Base-by-base conservation (phyloP, 371 early-diverging fungal species). In the Apophysomyces sp. region DNA sequence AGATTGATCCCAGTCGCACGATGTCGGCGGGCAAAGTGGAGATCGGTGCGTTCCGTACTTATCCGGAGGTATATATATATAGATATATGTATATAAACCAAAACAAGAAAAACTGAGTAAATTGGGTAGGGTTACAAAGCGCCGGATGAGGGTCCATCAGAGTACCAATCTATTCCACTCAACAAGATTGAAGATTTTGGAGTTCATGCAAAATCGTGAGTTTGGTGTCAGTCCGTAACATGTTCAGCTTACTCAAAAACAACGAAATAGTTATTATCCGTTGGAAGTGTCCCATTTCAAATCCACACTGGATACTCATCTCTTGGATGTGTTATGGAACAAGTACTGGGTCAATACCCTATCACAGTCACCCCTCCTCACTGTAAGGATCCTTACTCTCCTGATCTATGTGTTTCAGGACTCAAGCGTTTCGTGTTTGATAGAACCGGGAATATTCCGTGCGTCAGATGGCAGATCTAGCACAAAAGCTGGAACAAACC, bases 131-230 rank as follows among this genome's bases (percentile, higher is more conserved):
- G 86, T 7, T 92, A 92, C 77, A 92, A 87, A 77, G 81, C 91
- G 13, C 84, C 88, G 11, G 87, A 91, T 74, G 92, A 85, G 39
- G 84, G 83, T 8, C 85, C 83, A n/a, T 86, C 87, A 26, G 89
- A 88, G 68, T 89, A 87, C 67, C 89, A 91, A 62, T 85, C 86
- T 52, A 94, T 98, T 68, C 99, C 99, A 29, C 67, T 94, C 49
- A 84, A 82, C 81, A 98, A 98, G 67, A 94, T 96, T 65, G 97
- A 96, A 75, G 99, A 98, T 75, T 98, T 97, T 74, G 99, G 98
- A 67, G 97, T 95, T 13, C 97, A 97, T 73, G 89, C 89, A 58
- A 94, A 92, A 63, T 86, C 89, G 84, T 89, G 77, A 63, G 76
- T 62, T 41, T 11, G 26, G 11, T 16, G 26, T 44, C 30, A 5